Percentiles rank a stretch among this genome's conserved stretches.
Conservation (phyloP, 305 asterid species). For the Solanum hybrid region DNA sequence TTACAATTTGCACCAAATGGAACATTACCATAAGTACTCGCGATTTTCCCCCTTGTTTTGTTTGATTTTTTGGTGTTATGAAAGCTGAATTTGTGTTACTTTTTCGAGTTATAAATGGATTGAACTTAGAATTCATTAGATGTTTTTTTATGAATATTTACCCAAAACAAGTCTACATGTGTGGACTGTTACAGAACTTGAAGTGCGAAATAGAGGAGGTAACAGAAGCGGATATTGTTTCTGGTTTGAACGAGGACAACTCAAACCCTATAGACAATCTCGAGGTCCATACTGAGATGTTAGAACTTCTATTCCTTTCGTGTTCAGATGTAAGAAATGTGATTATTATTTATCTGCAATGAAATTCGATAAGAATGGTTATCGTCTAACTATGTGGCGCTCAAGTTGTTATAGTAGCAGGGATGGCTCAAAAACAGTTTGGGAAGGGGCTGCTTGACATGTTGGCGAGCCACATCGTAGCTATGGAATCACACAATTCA, state of each 20-base stretch:
- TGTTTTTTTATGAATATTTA: background rate
- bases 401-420: too few relatives aligned
- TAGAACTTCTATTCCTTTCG: too few relatives aligned
- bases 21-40: background rate
- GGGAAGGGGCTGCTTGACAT: background rate
- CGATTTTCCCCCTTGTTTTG: background rate
- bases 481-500: background rate
- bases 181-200: background rate
- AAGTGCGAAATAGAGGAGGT: background rate
- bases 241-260: too few relatives aligned
- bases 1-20: background rate
- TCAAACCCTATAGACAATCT: too few relatives aligned
- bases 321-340: background rate
- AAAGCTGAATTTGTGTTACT: background rate
- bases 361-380: background rate
- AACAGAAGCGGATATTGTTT: too few relatives aligned
- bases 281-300: too few relatives aligned
- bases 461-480: background rate
- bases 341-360: background rate
- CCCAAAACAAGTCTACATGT: background rate
- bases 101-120: background rate
- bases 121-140: background rate
- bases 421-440: background rate
- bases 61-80: background rate
- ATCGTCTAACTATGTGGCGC: background rate